Conservation (phyloP, 1,284 basidiomycete genomes). For the Ceratobasidium sp. region DNA sequence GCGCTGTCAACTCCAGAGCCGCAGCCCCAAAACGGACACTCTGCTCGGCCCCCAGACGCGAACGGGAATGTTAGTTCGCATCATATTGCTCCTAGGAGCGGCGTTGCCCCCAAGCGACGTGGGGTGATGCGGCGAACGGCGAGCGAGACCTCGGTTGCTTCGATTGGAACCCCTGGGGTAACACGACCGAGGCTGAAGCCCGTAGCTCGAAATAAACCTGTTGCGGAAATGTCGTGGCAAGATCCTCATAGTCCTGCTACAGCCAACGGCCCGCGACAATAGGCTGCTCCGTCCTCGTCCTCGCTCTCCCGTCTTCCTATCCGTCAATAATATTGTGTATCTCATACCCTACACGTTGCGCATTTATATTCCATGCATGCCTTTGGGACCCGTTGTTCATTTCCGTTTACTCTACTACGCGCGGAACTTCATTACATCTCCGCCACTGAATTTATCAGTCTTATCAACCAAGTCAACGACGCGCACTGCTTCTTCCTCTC, state of each 20-base stretch:
- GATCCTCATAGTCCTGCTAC: conserved; percentile 21
- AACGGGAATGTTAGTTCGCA: conserved; percentile 29
- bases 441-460: background rate
- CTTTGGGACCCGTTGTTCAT: background rate
- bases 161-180: conserved; percentile 23
- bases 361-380: conserved; percentile 24
- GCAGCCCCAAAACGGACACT: background rate
- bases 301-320: background rate
- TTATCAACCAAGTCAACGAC: conserved; percentile 13
- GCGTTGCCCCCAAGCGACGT: conserved; percentile 41
- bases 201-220: conserved; percentile 28
- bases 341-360: conserved; percentile 29
- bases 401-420: background rate
- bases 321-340: background rate
- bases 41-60: conserved; percentile 8
- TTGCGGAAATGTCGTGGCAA: conserved; percentile 37
- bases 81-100: conserved; percentile 40
- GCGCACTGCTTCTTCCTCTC: conserved; percentile 42
- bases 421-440: background rate
- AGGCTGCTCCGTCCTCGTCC: background rate
- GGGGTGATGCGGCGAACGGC: conserved; percentile 47
- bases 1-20: conserved; percentile 59
- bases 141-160: conserved; percentile 43
- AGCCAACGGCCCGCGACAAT: conserved; percentile 11
- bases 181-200: conserved; percentile 30